Base-by-base conservation (phyloP, 345 rosid species). In the Draba incana region DNA sequence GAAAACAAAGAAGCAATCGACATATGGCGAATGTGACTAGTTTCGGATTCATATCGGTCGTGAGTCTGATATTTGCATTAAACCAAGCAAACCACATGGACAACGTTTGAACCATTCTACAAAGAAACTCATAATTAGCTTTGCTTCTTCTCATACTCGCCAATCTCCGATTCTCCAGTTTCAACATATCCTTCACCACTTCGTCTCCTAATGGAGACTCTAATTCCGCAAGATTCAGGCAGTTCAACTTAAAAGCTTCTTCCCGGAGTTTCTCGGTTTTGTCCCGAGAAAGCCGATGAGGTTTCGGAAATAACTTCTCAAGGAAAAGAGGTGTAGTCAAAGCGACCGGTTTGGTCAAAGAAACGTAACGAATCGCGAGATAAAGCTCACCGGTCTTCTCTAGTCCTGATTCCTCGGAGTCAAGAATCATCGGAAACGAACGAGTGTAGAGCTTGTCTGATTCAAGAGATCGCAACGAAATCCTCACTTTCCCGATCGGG, bases 401-500 rank as follows among this genome's bases (percentile, higher is more conserved):
- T 24, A 72, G 0, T 0, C 65, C 76, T 16, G 25, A 12, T 13
- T 37, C 33, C 1, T 52, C 64, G 5, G 64, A 28, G 2, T 4
- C 23, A 6, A 72, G 0, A 0, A 64, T 56, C 15, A 31, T 31
- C 6, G 76, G 76, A 38, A 1, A 25, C 10, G 76, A 72, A 24
- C 43, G 6, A 1, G 65, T 10, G 48, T 72, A 72, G 10, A 64
- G 3, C 24, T 2, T 16, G 52, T 72, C 12, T 42, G 35, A 46
- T 1, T 13, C 0, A 6, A 72, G 64, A 1, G 8, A 14, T 6
- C 13, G 57, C 59, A 72, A 23, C 10, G 50, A 71, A 15, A 72
- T 64, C 43, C 77, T 48, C 45, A 72, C 71, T 57, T 72, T 64
- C 28, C 77, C 77, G 0, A 72, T 39, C 5, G 64, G 66, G n/a